Evolutionary conservation across 441 rosid species (phyloP), one percentile per base, ranked within the genome.

Genomic region (Pelargonium myrrhifolium): DNA sequence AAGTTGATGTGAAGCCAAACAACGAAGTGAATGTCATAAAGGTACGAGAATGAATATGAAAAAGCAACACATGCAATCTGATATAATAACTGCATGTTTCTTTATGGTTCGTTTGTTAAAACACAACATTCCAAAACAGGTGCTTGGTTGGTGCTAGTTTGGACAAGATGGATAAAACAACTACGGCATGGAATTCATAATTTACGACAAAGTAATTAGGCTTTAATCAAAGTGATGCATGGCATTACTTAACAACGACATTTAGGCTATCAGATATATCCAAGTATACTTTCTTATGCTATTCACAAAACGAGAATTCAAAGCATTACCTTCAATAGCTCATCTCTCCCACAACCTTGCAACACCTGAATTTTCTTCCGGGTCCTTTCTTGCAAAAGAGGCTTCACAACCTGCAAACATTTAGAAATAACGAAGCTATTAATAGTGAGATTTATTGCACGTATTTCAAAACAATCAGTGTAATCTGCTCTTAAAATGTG

Each of bases 361-460:
- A 88, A 81, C 24, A 88, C 90, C 78, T 83, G 90, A 71, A 86
- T 60, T 82, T 86, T 88, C 80, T 68, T 83, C 80, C 76, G 82
- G 2, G 93, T 86, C 69, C 90, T 82, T 79, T 84, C 93, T 79
- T 88, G 90, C 82, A 88, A 77, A 61, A 88, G 87, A 69, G 90
- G 90, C 79, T 83, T 88, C 64, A 88, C 83, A 7, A 78, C 81
- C 87, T 83, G 81, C 59, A 65, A 67, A 55, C 35, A n/a, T 22
- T 4, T 65, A 17, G 42, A 53, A 1, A 17, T 17, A 56, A 47
- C 43, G 2, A 56, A 21, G 8, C 47, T 42, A 12, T 42, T 9
- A 42, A 42, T 12, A 42, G 47, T 12, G 9, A 42, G 55, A 14
- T 17, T 24, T 24, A 24, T 24, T 24, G 28, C 28, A 24, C 2